phyloP scores from a whole-genome alignment of 495 filamentous ascomycete genomes.

The Pyronema omphalodes region DNA sequence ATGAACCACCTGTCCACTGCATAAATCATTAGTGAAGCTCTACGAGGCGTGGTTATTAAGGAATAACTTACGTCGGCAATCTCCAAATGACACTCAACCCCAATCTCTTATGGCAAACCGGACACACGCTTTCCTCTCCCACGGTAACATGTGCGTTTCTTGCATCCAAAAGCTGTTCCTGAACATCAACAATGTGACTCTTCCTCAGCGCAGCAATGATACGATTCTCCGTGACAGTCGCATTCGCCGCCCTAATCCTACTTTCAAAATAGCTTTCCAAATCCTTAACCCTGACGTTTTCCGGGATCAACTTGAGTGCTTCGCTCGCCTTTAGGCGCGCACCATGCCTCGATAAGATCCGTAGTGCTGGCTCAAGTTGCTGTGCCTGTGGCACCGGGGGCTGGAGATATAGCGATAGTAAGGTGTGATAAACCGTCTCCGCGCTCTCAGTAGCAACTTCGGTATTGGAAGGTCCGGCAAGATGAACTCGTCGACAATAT shows the following conservation, averaged over 20 bases:
- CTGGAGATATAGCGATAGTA: conserved; percentile 75
- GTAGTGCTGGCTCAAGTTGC: conserved; percentile 61
- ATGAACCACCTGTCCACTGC: conserved; percentile 44
- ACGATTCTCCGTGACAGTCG: conserved; percentile 53
- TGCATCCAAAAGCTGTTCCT: conserved; percentile 46
- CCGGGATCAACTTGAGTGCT: conserved; percentile 71
- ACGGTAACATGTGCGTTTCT: conserved; percentile 60
- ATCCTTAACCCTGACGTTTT: conserved; percentile 52
- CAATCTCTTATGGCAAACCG: conserved; percentile 79
- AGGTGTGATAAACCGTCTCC: conserved; percentile 71
- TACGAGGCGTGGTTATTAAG: conserved; percentile 5
- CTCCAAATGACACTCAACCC: conserved; percentile 75
- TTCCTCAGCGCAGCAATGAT: conserved; percentile 58
- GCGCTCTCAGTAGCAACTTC: conserved; percentile 3
- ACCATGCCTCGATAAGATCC: conserved; percentile 77
- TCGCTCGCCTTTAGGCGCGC: conserved; percentile 73
- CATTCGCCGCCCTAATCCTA: conserved; percentile 73
- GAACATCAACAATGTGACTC: conserved; percentile 50
- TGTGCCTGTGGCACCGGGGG: conserved; percentile 54
- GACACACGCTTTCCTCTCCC: conserved; percentile 70
- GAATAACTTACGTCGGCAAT: conserved; percentile 42
- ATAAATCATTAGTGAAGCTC: conserved; percentile 2
- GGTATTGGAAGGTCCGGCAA: conserved; percentile 28
- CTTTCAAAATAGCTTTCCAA: conserved; percentile 85
- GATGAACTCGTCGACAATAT: conserved; percentile 79